Evolutionary conservation across 306 rosid genomes (phyloP).

Genomic region (Cyclanthera cordifolia): DNA sequence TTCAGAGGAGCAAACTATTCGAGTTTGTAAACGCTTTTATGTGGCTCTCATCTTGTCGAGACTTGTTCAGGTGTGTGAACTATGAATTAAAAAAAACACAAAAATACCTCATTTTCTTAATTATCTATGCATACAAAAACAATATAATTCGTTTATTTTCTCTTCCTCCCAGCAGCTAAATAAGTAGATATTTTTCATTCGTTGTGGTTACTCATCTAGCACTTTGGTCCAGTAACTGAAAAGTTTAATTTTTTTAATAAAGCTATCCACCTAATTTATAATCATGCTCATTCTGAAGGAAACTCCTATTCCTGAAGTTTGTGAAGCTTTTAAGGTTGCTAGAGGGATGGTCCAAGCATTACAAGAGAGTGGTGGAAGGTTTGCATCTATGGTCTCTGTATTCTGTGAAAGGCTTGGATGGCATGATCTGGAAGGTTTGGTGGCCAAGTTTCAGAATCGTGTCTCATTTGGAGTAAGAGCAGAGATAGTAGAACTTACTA

Average conservation of each 20-base stretch:
- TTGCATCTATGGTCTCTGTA: constrained; percentile 90
- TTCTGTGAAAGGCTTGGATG: constrained; percentile 97
- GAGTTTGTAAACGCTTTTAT: constrained; percentile 86
- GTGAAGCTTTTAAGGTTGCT: constrained; percentile 84
- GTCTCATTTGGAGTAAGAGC: constrained; percentile 92
- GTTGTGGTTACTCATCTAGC: not conserved
- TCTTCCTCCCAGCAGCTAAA: not conserved
- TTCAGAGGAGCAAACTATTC: constrained; percentile 60
- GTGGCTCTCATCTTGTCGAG: constrained; percentile 91
- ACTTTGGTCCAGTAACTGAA: not conserved
- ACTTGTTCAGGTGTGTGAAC: constrained; percentile 63
- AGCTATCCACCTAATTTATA: constrained; percentile 10
- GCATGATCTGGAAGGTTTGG: constrained; percentile 87
- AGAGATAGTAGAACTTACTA: constrained; percentile 91
- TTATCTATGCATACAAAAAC: not conserved
- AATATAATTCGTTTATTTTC: not conserved
- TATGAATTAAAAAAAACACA: not conserved
- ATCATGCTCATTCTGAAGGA: constrained; percentile 43
- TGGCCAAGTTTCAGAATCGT: constrained; percentile 85
- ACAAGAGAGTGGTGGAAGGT: constrained; percentile 97
- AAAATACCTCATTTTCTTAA: not conserved
- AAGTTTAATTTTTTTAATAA: not conserved
- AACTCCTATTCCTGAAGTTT: constrained; percentile 71
- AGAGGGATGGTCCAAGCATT: constrained; percentile 96
- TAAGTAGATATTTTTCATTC: not conserved